Percentiles rank a stretch among this genome's conserved stretches.
Conservation (phyloP, 177 flowering plant species). For the Vitis hybrid region DNA sequence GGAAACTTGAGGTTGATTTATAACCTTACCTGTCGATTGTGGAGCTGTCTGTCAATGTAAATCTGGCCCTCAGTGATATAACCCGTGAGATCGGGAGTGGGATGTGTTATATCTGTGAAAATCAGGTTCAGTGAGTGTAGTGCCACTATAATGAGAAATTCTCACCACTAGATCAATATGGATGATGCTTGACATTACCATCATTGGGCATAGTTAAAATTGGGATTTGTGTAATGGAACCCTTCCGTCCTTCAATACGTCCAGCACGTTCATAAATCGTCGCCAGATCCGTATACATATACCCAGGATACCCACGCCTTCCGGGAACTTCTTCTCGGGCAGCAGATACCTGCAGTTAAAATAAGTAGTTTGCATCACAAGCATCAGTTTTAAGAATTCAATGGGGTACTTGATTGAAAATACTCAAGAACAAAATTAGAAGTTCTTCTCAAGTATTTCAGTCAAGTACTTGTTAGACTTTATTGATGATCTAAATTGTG, state of each 20-base stretch:
- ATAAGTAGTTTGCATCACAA: constrained; percentile 6
- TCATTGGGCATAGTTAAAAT: constrained; percentile 98
- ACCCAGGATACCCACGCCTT: constrained; percentile 99
- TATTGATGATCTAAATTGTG: too few relatives aligned
- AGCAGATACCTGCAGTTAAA: constrained; percentile 80
- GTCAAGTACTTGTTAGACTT: too few relatives aligned
- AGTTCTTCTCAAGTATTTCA: too few relatives aligned
- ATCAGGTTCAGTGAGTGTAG: not conserved
- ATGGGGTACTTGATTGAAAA: too few relatives aligned
- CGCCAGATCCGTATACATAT: constrained; percentile 98
- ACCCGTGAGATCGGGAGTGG: constrained; percentile 99
- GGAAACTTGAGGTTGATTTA: not conserved
- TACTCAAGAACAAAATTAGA: too few relatives aligned
- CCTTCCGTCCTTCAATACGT: constrained; percentile 96
- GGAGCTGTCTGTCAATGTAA: constrained; percentile 90
- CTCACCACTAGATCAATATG: not conserved
- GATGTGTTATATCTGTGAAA: constrained; percentile 89
- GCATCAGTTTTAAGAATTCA: too few relatives aligned
- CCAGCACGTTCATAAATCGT: constrained; percentile 99
- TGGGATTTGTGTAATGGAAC: constrained; percentile 99
- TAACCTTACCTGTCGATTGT: constrained; percentile 77
- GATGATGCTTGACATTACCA: constrained; percentile 41
- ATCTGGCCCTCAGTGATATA: constrained; percentile 99
- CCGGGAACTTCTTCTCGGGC: constrained; percentile 99
- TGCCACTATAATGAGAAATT: too few relatives aligned